A percentile compares a stretch with the other conserved stretches of the same genome.
Conservation (phyloP, 2,329 filamentous ascomycete genomes). For the Colletotrichum sp. region DNA sequence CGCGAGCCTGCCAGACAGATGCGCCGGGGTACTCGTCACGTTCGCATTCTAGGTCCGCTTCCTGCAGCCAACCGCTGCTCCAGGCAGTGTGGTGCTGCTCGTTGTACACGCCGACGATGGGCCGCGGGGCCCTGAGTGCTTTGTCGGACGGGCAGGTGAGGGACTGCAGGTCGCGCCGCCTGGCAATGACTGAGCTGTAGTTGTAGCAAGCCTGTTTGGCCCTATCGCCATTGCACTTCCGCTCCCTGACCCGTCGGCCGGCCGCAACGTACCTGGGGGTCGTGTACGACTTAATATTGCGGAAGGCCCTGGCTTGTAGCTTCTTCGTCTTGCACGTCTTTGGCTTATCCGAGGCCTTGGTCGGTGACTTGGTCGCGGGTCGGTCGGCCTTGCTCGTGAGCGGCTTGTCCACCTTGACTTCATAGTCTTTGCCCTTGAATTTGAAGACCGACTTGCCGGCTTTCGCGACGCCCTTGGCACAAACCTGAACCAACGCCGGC, state of each 20-base stretch:
- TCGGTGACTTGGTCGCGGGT: background rate
- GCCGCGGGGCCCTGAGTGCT: background rate
- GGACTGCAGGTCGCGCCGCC: background rate
- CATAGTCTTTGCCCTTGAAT: background rate
- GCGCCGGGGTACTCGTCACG: constrained; percentile 12
- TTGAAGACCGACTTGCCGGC: background rate
- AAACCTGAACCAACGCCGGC: background rate
- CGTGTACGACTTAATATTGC: background rate
- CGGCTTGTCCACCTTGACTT: constrained; percentile 3
- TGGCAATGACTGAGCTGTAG: background rate
- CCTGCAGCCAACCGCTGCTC: constrained; percentile 5
- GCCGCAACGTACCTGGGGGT: background rate
- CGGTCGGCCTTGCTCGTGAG: background rate
- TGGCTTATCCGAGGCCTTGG: background rate
- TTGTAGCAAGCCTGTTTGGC: background rate
- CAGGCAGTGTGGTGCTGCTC: background rate
- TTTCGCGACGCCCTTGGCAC: background rate
- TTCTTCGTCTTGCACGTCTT: background rate
- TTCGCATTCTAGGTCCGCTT: background rate
- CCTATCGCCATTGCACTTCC: background rate
- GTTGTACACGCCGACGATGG: background rate
- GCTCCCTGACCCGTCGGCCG: background rate
- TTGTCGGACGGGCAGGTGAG: background rate
- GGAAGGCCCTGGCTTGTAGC: background rate
- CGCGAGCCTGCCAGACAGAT: constrained; percentile 2